A percentile compares a stretch with the other conserved stretches of the same genome.
Conservation (phyloP, 768 basidiomycete species). For the Strobilomyces dryophilus region DNA sequence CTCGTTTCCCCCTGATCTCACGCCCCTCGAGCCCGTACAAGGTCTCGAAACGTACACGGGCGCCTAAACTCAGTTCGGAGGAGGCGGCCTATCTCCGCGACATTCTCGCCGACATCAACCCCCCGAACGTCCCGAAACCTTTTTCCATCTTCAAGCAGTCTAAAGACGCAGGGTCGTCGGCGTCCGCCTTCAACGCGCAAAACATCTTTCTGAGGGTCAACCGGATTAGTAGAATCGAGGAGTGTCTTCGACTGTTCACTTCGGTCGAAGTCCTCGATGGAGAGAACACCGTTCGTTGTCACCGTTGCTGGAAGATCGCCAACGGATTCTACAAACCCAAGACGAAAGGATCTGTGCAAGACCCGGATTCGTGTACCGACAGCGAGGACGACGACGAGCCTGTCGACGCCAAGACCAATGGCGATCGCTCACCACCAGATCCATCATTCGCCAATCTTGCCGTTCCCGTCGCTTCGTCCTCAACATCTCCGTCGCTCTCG, state of each 20-base stretch:
- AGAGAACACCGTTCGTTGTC: slow-evolving; percentile 92
- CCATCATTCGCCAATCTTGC: slow-evolving; percentile 29
- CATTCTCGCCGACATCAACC: slow-evolving; percentile 61
- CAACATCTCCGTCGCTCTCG: slow-evolving; percentile 27
- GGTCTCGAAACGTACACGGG: slow-evolving; percentile 38
- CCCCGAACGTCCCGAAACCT: slow-evolving; percentile 38
- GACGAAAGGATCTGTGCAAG: slow-evolving; percentile 15
- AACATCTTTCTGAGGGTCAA: slow-evolving; percentile 28
- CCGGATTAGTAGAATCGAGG: slow-evolving; percentile 42
- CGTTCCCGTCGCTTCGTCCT: background rate
- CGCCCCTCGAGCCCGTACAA: slow-evolving; percentile 35
- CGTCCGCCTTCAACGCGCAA: slow-evolving; percentile 17
- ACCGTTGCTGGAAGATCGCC: slow-evolving; percentile 90
- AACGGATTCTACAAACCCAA: slow-evolving; percentile 53
- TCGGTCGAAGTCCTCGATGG: slow-evolving; percentile 91
- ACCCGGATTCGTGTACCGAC: slow-evolving; percentile 30
- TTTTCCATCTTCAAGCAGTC: slow-evolving; percentile 48
- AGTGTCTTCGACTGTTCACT: slow-evolving; percentile 84
- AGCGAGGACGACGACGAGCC: slow-evolving; percentile 32
- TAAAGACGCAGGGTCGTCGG: slow-evolving; percentile 20
- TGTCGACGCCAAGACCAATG: slow-evolving; percentile 19
- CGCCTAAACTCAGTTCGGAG: slow-evolving; percentile 50
- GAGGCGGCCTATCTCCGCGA: slow-evolving; percentile 66
- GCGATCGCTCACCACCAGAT: slow-evolving; percentile 5
- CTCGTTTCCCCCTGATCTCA: slow-evolving; percentile 23